These are phyloP conservation scores for Primulina tabacum DNA, from an alignment of 257 asterid genomes.

Conservation along the genomic window DNA sequence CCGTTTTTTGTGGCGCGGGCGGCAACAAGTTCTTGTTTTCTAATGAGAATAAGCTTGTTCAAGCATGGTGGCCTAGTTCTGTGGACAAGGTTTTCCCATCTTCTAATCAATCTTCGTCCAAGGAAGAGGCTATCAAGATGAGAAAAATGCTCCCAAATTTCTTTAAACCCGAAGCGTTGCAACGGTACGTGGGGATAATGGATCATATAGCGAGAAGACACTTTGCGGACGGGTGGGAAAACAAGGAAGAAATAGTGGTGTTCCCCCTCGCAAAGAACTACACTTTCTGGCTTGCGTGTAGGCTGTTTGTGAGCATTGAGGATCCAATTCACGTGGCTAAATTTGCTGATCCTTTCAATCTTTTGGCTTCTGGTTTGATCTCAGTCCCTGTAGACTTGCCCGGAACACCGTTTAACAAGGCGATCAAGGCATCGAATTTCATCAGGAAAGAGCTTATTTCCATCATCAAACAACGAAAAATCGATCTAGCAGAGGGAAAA, in stretches of 20 bases:
- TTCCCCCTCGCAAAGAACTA: constrained; percentile 47
- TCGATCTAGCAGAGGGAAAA: constrained; percentile 43
- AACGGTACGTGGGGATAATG: constrained; percentile 53
- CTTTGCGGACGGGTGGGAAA: constrained; percentile 49
- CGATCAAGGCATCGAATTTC: constrained; percentile 47
- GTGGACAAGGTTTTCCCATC: constrained; percentile 50
- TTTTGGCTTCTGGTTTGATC: constrained; percentile 47
- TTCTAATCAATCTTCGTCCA: constrained; percentile 43
- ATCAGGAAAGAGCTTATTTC: constrained; percentile 37
- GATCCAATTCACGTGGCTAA: constrained; percentile 44
- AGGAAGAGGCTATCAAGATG: constrained; percentile 59
- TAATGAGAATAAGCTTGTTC: constrained; percentile 57
- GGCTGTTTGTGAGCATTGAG: constrained; percentile 51
- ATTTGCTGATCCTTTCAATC: constrained; percentile 47
- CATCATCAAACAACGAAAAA: constrained; percentile 46
- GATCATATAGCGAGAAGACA: constrained; percentile 46
- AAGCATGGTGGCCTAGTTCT: constrained; percentile 59
- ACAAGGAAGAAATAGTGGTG: constrained; percentile 33
- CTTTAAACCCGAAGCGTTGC: constrained; percentile 56
- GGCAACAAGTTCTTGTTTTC: constrained; percentile 53
- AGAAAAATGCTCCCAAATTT: constrained; percentile 61
- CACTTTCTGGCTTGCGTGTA: constrained; percentile 54
- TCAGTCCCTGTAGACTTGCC: constrained; percentile 54
- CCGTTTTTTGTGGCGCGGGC: constrained; percentile 41
- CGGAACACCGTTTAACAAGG: constrained; percentile 50